Evolutionary conservation across 2,329 filamentous ascomycete species (phyloP).

Genomic region (Pyricularia pennisetigena): DNA sequence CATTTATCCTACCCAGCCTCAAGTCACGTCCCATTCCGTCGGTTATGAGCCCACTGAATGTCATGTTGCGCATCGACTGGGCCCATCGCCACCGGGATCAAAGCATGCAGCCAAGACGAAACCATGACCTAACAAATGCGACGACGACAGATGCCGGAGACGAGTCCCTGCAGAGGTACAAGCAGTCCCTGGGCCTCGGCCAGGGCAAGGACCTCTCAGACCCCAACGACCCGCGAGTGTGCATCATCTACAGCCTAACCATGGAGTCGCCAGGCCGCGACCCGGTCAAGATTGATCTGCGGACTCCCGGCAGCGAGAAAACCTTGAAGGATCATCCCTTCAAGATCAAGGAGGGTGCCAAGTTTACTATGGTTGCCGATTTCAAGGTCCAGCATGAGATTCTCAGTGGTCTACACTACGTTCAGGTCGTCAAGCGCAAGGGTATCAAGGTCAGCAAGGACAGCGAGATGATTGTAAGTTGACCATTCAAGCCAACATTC

Average conservation of each 20-base stretch:
- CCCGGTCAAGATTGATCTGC: constrained; percentile 85
- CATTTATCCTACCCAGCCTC: neutral
- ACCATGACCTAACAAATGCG: neutral
- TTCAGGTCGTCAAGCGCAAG: constrained; percentile 88
- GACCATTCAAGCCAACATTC: constrained; percentile 52
- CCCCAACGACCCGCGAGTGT: constrained; percentile 75
- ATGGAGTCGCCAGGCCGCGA: constrained; percentile 75
- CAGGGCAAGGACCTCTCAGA: constrained; percentile 64
- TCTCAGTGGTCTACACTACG: constrained; percentile 87
- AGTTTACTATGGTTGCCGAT: constrained; percentile 86
- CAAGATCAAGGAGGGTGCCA: constrained; percentile 91
- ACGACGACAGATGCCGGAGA: constrained; percentile 53
- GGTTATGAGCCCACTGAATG: constrained; percentile 2
- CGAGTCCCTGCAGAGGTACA: constrained; percentile 95
- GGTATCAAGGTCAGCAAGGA: constrained; percentile 83
- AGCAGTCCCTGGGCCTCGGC: constrained; percentile 84
- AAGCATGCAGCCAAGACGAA: constrained; percentile 2
- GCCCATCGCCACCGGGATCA: neutral
- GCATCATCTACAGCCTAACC: constrained; percentile 85
- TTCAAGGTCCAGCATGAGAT: constrained; percentile 98
- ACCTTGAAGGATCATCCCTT: constrained; percentile 87
- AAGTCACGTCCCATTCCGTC: neutral
- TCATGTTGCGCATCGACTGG: constrained; percentile 2
- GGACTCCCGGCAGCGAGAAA: constrained; percentile 59
- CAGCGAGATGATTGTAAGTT: constrained; percentile 90